phyloP scores from a whole-genome alignment of 2,329 filamentous ascomycete species.

The Graphilbum sp. region DNA sequence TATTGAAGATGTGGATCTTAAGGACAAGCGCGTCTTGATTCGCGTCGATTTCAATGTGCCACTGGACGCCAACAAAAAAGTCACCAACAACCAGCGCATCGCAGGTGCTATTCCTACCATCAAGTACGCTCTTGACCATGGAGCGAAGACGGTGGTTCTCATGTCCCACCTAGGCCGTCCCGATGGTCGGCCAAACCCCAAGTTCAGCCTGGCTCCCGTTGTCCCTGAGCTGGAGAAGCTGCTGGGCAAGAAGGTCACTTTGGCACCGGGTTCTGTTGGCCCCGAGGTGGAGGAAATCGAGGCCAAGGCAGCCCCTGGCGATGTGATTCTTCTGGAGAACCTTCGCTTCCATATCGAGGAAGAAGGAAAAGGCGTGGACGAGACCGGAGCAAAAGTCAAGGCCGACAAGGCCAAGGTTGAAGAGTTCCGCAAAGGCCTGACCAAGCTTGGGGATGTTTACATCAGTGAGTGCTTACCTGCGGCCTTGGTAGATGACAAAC shows the following conservation, averaged over 20 bases:
- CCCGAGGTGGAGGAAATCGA: slow-evolving; percentile 80
- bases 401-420: slow-evolving; percentile 86
- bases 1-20: slow-evolving; percentile 90
- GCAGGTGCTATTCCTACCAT: slow-evolving; percentile 90
- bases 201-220: slow-evolving; percentile 91
- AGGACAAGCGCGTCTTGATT: slow-evolving; percentile 96
- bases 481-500: too few species aligned
- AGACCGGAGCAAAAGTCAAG: slow-evolving; percentile 92
- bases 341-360: slow-evolving; percentile 96
- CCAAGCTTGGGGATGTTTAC: slow-evolving; percentile 86
- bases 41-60: slow-evolving; percentile 99
- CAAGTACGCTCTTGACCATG: slow-evolving; percentile 81
- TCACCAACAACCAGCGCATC: slow-evolving; percentile 98
- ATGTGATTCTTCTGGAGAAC: slow-evolving; percentile 90
- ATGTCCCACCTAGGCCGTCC: slow-evolving; percentile 98
- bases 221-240: slow-evolving; percentile 84
- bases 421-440: slow-evolving; percentile 88
- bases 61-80: slow-evolving; percentile 77
- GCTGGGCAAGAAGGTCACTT: slow-evolving; percentile 66
- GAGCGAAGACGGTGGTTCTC: slow-evolving; percentile 81
- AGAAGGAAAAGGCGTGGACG: slow-evolving; percentile 90
- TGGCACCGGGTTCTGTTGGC: slow-evolving; percentile 83
- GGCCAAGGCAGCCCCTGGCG: slow-evolving; percentile 62
- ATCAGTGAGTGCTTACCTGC: slow-evolving; percentile 51
- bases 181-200: slow-evolving; percentile 73